Conservation (phyloP, 108 stramenopile species). For the Pseudonitzschia multiseries region DNA sequence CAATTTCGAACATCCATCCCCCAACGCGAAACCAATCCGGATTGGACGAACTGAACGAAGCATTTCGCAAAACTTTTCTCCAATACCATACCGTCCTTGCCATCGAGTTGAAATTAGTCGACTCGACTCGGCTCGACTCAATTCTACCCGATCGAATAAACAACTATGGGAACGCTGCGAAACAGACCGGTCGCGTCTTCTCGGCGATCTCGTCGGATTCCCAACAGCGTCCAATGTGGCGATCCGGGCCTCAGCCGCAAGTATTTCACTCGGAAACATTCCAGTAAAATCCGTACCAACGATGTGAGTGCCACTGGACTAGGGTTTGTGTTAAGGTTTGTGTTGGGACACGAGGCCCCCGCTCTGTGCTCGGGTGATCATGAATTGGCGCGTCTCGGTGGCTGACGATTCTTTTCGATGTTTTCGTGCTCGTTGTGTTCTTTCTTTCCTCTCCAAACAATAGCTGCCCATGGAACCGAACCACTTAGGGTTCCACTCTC, state of each 20-base stretch:
- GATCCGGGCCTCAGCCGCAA: conserved; percentile 27
- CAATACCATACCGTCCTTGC: too few relatives aligned
- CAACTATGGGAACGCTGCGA: not conserved
- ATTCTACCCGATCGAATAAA: too few relatives aligned
- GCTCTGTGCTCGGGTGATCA: too few relatives aligned
- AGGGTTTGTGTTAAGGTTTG: not conserved
- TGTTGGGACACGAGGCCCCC: not conserved
- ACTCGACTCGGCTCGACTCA: too few relatives aligned
- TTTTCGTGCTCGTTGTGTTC: not conserved
- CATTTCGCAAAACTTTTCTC: too few relatives aligned
- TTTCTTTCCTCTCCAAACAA: not conserved
- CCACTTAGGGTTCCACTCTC: conserved; percentile 58
- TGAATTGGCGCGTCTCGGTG: not conserved
- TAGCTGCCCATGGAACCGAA: conserved; percentile 57
- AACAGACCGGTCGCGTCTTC: not conserved
- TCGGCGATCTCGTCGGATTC: conserved; percentile 18
- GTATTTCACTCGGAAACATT: conserved; percentile 24
- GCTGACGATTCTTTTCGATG: not conserved
- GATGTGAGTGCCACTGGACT: conserved; percentile 8
- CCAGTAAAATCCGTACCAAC: conserved; percentile 13
- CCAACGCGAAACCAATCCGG: too few relatives aligned
- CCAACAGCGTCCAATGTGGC: conserved; percentile 23
- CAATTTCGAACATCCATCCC: too few relatives aligned
- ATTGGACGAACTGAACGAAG: too few relatives aligned
- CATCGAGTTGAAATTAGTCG: too few relatives aligned